A percentile compares a stretch with the other conserved stretches of the same genome.
Conservation (phyloP, 148 eudicot species). For the Spergularia marina region DNA sequence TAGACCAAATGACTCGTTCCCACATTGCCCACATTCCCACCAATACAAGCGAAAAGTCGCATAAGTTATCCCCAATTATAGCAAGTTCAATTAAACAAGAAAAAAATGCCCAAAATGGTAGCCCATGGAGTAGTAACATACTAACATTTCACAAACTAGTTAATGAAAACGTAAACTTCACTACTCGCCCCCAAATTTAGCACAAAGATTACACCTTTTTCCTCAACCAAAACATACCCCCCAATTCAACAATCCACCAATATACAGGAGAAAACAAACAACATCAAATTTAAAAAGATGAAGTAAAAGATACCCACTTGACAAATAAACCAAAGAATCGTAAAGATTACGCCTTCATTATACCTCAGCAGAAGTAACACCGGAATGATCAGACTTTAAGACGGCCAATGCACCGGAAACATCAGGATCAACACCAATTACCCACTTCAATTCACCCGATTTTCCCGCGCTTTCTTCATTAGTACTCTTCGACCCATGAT, state of each 20-base stretch:
- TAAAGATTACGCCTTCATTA: neutral
- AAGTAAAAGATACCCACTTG: neutral
- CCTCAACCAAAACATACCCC: too few relatives aligned
- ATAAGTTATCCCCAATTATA: too few relatives aligned
- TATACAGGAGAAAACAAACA: too few relatives aligned
- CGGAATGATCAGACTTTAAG: slow-evolving; percentile 42
- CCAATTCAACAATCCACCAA: too few relatives aligned
- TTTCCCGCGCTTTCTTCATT: neutral
- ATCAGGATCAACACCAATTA: slow-evolving; percentile 92
- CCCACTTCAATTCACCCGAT: slow-evolving; percentile 42
- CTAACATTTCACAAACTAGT: too few relatives aligned
- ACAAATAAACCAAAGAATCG: neutral
- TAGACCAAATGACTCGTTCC: neutral
- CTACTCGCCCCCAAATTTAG: too few relatives aligned
- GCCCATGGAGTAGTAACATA: too few relatives aligned
- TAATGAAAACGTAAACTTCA: too few relatives aligned
- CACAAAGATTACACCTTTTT: too few relatives aligned
- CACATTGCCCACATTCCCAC: neutral
- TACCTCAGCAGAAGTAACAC: slow-evolving; percentile 53
- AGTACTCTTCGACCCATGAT: neutral
- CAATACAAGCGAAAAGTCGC: too few relatives aligned
- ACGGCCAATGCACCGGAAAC: slow-evolving; percentile 78
- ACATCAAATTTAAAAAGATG: too few relatives aligned
- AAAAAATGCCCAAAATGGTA: too few relatives aligned
- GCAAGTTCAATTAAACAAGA: neutral